Evolutionary conservation across 129 eudicot species (phyloP), one percentile per base, ranked within the genome.

Genomic region (Saposhnikovia divaricata): DNA sequence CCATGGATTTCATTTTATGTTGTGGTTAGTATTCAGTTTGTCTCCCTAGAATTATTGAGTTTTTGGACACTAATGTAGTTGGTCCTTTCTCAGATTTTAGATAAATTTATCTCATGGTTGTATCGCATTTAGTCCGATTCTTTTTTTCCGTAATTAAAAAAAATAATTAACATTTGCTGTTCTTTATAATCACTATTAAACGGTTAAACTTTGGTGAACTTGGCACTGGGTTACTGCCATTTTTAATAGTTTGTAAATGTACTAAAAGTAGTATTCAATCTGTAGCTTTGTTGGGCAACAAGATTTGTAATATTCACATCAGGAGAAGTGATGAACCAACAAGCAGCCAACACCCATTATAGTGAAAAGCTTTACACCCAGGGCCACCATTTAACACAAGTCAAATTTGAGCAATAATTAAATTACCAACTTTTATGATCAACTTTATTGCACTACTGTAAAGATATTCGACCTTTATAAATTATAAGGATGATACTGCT

Each of bases 351-450:
- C 39, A 82, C 78, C 76, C 81, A 86, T 71, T 81, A 81, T 68
- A 83, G 82, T 80, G 81, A 76, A 76, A 77, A 83, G 76, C 87
- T 80, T 80, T 77, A 79, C 78, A 82, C 73, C 81, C 78, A 78
- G 89, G 89, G 89, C 89, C 89, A 86, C 87, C 87, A 81, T 81
- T 10, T 27, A 45, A 25, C 37, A 75, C 6, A 74, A 74, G 77
- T 74, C 77, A 44, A 74, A 11, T 44, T 44, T 9, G 69, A 61
- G 69, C 69, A 61, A 61, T 61, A 61, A n/a, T n/a, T 25, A 25
- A 21, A n/a, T n/a, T 74, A 2, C 13, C 13, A 44, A 6, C 45
- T 71, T 71, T 34, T 39, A 19, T 71, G 47, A 71, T 72, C 25
- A 21, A 42, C 28, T 73, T 73, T 23, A 44, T 74, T n/a, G 4